Evolutionary conservation across 768 basidiomycete species (phyloP), one percentile per base, ranked within the genome.

Genomic region (Mycena floridula): DNA sequence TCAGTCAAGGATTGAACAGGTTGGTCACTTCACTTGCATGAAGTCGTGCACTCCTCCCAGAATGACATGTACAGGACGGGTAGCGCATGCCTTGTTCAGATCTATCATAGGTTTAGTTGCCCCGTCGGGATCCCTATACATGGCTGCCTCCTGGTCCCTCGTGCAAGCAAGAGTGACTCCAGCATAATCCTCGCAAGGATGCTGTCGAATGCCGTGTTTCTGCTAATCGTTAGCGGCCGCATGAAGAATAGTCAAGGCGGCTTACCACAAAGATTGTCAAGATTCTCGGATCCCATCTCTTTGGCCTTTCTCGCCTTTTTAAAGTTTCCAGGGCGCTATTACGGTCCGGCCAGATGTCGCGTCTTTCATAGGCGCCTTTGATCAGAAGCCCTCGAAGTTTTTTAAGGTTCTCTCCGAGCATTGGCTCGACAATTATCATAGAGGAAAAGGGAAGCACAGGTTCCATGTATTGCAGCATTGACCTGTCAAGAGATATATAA

Each of bases 121-220:
- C 2, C 81, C 82, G 4, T 76, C 71, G 21, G 60, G 57, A 45
- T 85, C 82, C 30, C 66, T 58, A 51, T 84, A 85, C 82, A 85
- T 85, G 1, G 71, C 73, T 40, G 67, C 70, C 63, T 86, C 83
- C 55, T 85, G 79, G 35, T 81, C 69, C 18, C 74, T 72, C 1
- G 71, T 74, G 50, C 83, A 85, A 6, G 76, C 75, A 3, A 84
- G 60, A 1, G 71, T 71, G 30, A 79, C 67, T 1, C 68, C 66
- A 12, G 52, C 55, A 28, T 59, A 49, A 18, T 53, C 57, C 2
- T 48, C 56, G 1, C 59, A 63, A 39, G 68, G 61, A 28, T 65
- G 67, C 32, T 59, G 51, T 45, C 65, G 64, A 5, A 81, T 58
- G 4, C 69, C 81, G 51, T 75, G 60, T 55, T 66, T 60, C 81